Evolutionary conservation across 768 basidiomycete species (phyloP).

Genomic region (Leucosporidium scottii): DNA sequence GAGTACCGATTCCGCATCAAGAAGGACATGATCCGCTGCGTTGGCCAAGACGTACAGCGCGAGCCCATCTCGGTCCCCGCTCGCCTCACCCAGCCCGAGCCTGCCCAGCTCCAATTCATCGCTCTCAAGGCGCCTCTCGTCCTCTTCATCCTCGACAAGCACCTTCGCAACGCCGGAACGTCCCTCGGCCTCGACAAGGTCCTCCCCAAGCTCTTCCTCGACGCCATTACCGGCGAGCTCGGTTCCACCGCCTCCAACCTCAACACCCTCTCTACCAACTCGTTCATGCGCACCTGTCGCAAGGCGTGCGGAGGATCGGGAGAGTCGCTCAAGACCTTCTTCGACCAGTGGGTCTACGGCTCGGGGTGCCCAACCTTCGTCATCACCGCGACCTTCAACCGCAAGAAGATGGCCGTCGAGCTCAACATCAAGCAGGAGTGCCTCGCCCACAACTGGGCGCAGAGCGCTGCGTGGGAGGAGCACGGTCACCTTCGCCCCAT

Average conservation of each 20-base stretch:
- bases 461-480: conserved; percentile 33
- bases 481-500: conserved; percentile 51
- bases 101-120: conserved; percentile 74
- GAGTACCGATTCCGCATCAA: conserved; percentile 92
- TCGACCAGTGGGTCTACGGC: conserved; percentile 99
- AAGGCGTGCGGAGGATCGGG: conserved; percentile 73
- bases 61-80: conserved; percentile 85
- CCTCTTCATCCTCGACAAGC: conserved; percentile 87
- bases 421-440: conserved; percentile 85
- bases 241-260: conserved; percentile 45
- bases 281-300: conserved; percentile 82
- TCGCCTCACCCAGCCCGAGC: conserved; percentile 73
- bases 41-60: conserved; percentile 83
- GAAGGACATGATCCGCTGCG: conserved; percentile 89
- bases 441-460: conserved; percentile 50
- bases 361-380: conserved; percentile 89
- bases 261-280: conserved; percentile 78
- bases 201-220: conserved; percentile 87
- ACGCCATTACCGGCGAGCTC: conserved; percentile 85
- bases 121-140: conserved; percentile 95
- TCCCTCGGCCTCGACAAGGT: conserved; percentile 89
- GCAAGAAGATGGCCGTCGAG: conserved; percentile 97
- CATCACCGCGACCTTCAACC: conserved; percentile 84
- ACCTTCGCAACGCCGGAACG: conserved; percentile 89
- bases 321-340: conserved; percentile 71